Conservation (phyloP, 371 early-diverging fungal genomes). For the Mortierella sp. region DNA sequence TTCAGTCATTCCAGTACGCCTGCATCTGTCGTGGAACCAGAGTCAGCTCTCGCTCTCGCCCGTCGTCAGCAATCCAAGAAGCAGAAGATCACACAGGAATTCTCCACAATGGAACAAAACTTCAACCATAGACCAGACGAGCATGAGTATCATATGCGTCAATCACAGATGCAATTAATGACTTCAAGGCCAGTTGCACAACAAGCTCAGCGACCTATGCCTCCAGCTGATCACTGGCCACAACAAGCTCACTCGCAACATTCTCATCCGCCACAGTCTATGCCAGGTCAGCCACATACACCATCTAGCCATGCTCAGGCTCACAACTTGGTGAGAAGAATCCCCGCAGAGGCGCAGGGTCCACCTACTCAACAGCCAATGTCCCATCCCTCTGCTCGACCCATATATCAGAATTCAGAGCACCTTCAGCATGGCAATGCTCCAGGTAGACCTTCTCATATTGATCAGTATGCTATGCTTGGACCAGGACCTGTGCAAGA, state of each 20-base stretch:
- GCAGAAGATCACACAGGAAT: slow-evolving; percentile 35
- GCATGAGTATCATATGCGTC: slow-evolving; percentile 32
- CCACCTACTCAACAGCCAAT: slow-evolving; percentile 10
- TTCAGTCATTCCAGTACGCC: background rate
- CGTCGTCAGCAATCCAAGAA: slow-evolving; percentile 36
- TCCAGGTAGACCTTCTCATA: slow-evolving; percentile 1
- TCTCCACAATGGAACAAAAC: slow-evolving; percentile 6
- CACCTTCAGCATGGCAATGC: slow-evolving; percentile 8
- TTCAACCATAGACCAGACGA: slow-evolving; percentile 8
- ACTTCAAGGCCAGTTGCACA: slow-evolving; percentile 10
- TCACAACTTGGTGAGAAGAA: slow-evolving; percentile 8
- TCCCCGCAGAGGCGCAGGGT: slow-evolving; percentile 9
- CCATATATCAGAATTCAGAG: slow-evolving; percentile 12
- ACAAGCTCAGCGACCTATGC: slow-evolving; percentile 16
- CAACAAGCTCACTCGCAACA: slow-evolving; percentile 22
- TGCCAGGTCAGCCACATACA: slow-evolving; percentile 6
- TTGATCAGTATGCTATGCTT: slow-evolving; percentile 14
- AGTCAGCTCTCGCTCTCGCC: background rate
- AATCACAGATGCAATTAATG: slow-evolving; percentile 23
- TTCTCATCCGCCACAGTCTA: background rate
- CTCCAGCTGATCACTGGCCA: slow-evolving; percentile 26
- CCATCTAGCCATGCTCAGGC: slow-evolving; percentile 3
- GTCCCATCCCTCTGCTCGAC: background rate
- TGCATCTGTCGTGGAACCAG: background rate
- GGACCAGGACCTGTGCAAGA: slow-evolving; percentile 12